These are phyloP conservation scores for Ceratocystis ficicola DNA, from an alignment of 2,329 filamentous ascomycete species.

Conservation along the genomic window DNA sequence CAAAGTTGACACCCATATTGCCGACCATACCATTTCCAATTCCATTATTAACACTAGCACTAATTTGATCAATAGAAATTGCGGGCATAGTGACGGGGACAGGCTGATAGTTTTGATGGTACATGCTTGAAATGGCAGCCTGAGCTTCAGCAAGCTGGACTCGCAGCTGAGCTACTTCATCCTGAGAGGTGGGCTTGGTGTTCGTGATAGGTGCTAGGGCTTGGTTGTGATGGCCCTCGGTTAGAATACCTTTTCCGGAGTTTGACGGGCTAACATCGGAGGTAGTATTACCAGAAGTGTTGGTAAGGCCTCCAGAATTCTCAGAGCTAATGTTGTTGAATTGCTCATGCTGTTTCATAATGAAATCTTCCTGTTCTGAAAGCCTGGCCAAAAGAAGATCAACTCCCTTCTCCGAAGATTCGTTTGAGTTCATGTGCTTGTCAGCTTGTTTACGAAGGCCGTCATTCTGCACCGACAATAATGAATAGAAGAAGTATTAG, in stretches of 20 bases:
- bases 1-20: background rate
- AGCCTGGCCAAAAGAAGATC: conserved; percentile 50
- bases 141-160: conserved; percentile 63
- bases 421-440: background rate
- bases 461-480: background rate
- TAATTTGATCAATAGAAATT: background rate
- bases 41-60: background rate
- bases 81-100: background rate
- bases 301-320: background rate
- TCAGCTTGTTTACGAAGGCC: conserved; percentile 6
- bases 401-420: conserved; percentile 13
- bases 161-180: conserved; percentile 50
- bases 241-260: background rate
- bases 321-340: conserved; percentile 35
- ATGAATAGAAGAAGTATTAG: background rate
- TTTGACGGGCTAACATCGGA: background rate
- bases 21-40: background rate
- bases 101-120: conserved; percentile 24
- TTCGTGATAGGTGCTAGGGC: conserved; percentile 7
- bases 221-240: background rate
- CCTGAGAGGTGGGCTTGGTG: conserved; percentile 29
- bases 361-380: conserved; percentile 48
- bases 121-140: conserved; percentile 28
- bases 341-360: conserved; percentile 47
- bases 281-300: background rate